Conservation (phyloP, 2,329 filamentous ascomycete species). For the Colletotrichum navitas region DNA sequence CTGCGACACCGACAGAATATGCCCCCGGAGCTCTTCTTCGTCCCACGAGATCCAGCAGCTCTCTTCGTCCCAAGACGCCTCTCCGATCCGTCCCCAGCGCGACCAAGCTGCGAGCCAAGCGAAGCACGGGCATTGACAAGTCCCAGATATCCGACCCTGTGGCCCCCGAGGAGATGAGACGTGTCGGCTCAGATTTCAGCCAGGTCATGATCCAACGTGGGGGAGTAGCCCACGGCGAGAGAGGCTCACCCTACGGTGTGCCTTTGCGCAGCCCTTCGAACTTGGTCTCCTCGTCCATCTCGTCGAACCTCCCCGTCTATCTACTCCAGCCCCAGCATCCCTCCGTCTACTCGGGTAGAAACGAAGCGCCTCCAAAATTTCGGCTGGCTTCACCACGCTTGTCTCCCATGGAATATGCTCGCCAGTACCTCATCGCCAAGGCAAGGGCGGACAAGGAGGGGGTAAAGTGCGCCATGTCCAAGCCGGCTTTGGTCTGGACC, state of each 20-base stretch:
- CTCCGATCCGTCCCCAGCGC: constrained; percentile 23
- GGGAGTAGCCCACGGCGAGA: constrained; percentile 14
- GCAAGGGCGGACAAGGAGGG: constrained; percentile 47
- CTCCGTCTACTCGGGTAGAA: constrained; percentile 30
- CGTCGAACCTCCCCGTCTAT: constrained; percentile 32
- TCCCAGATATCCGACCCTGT: constrained; percentile 37
- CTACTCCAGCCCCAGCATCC: constrained; percentile 38
- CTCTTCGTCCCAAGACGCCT: constrained; percentile 24
- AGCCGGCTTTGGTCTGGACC: constrained; percentile 48
- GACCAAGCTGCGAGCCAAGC: constrained; percentile 38
- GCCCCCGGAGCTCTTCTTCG: constrained; percentile 23
- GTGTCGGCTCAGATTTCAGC: constrained; percentile 28
- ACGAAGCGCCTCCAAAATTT: constrained; percentile 32
- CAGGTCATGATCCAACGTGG: constrained; percentile 9
- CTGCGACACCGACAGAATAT: constrained; percentile 11
- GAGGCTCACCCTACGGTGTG: not conserved
- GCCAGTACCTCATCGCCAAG: constrained; percentile 53
- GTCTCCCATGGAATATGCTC: constrained; percentile 57
- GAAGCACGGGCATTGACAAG: constrained; percentile 36
- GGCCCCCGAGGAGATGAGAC: constrained; percentile 30
- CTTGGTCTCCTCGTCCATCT: constrained; percentile 20
- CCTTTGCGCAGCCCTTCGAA: constrained; percentile 32
- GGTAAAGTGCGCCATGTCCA: constrained; percentile 48
- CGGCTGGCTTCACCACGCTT: constrained; percentile 45
- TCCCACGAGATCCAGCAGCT: constrained; percentile 31